Evolutionary conservation across 768 basidiomycete genomes (phyloP).

Genomic region (Boletus vermiculosoides): DNA sequence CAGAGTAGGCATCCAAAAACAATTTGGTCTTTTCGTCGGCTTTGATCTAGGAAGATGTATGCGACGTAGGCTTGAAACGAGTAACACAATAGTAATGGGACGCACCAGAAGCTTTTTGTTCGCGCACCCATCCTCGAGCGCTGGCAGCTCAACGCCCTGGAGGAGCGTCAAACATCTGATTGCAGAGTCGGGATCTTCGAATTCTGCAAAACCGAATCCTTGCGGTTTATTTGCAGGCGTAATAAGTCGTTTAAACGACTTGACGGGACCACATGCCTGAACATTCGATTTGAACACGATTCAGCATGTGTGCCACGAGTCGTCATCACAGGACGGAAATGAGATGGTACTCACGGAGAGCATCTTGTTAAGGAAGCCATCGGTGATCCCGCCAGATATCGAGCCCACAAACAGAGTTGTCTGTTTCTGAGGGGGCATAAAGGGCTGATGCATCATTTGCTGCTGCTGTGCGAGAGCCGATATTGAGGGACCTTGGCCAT

Average conservation of each 20-base stretch:
- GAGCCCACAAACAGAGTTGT: conserved; percentile 89
- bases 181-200: conserved; percentile 89
- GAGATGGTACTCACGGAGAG: conserved; percentile 56
- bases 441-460: conserved; percentile 57
- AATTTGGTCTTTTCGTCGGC: conserved; percentile 93
- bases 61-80: conserved; percentile 41
- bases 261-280: conserved; percentile 87
- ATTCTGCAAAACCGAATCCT: conserved; percentile 97
- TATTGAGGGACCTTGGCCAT: conserved; percentile 90
- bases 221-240: conserved; percentile 93
- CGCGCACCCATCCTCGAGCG: conserved; percentile 56
- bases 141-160: conserved; percentile 62
- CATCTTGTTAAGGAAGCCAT: conserved; percentile 74
- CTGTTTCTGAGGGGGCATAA: conserved; percentile 68
- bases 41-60: conserved; percentile 62
- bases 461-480: conserved; percentile 88
- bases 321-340: background rate
- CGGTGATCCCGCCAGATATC: conserved; percentile 90
- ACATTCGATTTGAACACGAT: background rate
- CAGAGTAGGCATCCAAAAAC: conserved; percentile 82
- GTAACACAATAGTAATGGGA: conserved; percentile 20
- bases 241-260: conserved; percentile 88
- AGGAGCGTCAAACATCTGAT: conserved; percentile 69
- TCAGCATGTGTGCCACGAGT: background rate
- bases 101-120: conserved; percentile 71